Percentiles rank a stretch among this genome's conserved stretches.
These are phyloP conservation scores for Clarireedia paspali DNA, from an alignment of 2,329 filamentous ascomycete species.

Conservation along the genomic window DNA sequence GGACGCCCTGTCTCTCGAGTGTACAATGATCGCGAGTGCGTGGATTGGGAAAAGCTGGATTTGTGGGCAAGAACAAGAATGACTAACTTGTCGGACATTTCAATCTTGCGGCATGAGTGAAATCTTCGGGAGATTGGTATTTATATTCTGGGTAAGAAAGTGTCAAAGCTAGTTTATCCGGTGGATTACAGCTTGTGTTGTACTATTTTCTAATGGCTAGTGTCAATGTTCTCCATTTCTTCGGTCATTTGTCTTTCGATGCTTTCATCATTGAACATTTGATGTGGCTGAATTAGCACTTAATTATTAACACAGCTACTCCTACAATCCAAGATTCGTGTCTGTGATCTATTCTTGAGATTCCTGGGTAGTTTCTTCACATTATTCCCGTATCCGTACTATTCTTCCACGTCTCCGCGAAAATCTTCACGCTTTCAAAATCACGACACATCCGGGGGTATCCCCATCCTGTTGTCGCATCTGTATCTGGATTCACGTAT, in stretches of 20 bases:
- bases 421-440: constrained; percentile 12
- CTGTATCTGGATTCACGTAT: constrained; percentile 2
- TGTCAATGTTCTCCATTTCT: too few species aligned
- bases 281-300: not conserved
- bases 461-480: constrained; percentile 13
- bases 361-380: not conserved
- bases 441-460: constrained; percentile 10
- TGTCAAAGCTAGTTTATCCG: too few species aligned
- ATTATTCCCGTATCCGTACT: not conserved
- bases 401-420: constrained; percentile 9
- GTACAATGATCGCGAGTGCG: constrained; percentile 7
- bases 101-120: not conserved
- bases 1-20: constrained; percentile 7
- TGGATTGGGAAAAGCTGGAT: constrained; percentile 8
- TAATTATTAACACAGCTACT: not conserved
- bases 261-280: not conserved
- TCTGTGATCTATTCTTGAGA: not conserved
- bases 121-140: not conserved
- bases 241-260: not conserved
- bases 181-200: not conserved
- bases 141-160: too few species aligned
- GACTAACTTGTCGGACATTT: constrained; percentile 5
- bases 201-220: not conserved
- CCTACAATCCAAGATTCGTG: not conserved
- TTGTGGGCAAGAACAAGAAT: constrained; percentile 1